A percentile compares a stretch with the other conserved stretches of the same genome.
These are phyloP conservation scores for Trifolium fragiferum DNA, from an alignment of 306 rosid species.

Conservation along the genomic window DNA sequence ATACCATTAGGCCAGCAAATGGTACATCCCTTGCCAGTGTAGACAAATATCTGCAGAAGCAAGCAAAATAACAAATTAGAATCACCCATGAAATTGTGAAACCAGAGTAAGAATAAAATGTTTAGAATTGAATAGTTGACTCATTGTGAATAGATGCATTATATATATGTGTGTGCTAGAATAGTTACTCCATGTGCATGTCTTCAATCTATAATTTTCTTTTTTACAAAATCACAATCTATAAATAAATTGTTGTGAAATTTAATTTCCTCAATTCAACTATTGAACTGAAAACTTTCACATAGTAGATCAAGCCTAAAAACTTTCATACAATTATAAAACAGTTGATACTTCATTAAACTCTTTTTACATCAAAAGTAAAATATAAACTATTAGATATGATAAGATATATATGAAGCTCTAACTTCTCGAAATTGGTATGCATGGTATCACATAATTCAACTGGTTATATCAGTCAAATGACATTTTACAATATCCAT, in stretches of 20 bases:
- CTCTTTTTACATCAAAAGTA: background rate
- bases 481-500: slow-evolving; percentile 3
- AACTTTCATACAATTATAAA: background rate
- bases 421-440: too few species aligned
- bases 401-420: too few species aligned
- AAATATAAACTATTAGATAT: too few species aligned
- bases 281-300: slow-evolving; percentile 15
- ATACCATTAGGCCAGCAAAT: slow-evolving; percentile 91
- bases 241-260: slow-evolving; percentile 1
- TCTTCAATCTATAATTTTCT: background rate
- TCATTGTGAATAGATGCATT: background rate
- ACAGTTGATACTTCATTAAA: background rate
- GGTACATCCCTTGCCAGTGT: slow-evolving; percentile 95
- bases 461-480: background rate
- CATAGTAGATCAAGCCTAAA: background rate
- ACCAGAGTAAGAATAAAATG: background rate
- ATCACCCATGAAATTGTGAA: slow-evolving; percentile 30
- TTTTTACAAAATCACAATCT: background rate
- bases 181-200: background rate
- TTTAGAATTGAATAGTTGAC: slow-evolving; percentile 19
- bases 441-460: too few species aligned
- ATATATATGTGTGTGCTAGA: too few species aligned
- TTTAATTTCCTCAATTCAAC: background rate
- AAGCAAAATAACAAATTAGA: slow-evolving; percentile 42
- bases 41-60: slow-evolving; percentile 69